Conservation (phyloP, 129 eudicot species). For the Lonicera japonica region DNA sequence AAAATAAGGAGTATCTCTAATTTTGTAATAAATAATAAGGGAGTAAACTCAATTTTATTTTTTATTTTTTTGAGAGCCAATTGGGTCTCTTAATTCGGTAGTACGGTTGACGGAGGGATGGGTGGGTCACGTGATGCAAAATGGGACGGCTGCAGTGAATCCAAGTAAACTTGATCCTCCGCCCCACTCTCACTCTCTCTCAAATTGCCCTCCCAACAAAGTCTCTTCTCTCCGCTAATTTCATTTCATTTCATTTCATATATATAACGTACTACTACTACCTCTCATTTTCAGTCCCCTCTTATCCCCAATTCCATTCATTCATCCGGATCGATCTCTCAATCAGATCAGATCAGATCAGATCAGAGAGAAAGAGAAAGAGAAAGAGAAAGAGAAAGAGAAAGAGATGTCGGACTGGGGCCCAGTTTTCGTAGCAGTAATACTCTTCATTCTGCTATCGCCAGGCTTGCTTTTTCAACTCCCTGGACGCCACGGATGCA, state of each 20-base stretch:
- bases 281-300: not conserved
- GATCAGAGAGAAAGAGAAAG: no score
- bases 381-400: no score
- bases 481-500: conserved; percentile 43
- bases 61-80: no score
- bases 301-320: not conserved
- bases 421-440: conserved; percentile 46
- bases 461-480: conserved; percentile 67
- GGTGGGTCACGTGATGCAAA: not conserved
- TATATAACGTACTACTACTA: not conserved
- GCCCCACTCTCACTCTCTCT: not conserved
- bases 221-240: not conserved
- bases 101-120: not conserved
- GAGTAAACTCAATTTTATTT: no score
- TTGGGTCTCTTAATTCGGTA: not conserved
- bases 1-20: no score
- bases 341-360: no score
- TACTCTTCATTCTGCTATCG: conserved; percentile 50
- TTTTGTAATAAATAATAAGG: no score
- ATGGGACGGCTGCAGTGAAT: conserved; percentile 4
- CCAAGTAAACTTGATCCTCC: conserved; percentile 20
- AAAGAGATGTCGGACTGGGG: conserved; percentile 52
- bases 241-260: no score
- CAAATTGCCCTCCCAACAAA: not conserved
- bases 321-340: not conserved